Evolutionary conservation across 1,139 yeast species (phyloP).

Genomic region (Lodderomyces parapsilosis): DNA sequence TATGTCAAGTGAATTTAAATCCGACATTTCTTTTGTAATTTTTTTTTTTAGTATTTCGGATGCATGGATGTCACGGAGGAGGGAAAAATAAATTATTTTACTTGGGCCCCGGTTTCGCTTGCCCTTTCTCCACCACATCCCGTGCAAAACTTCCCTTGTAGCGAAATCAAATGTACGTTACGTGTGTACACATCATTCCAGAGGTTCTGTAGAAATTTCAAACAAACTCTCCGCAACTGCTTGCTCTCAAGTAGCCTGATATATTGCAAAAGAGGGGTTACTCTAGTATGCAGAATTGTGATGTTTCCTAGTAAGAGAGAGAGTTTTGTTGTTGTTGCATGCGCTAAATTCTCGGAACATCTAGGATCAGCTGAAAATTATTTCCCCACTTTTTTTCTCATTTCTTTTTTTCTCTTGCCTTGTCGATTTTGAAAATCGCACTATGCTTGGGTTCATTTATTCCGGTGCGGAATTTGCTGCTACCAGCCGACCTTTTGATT

Average conservation of each 20-base stretch:
- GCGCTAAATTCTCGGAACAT: neutral
- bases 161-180: no score
- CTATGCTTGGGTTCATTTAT: neutral
- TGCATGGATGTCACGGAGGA: no score
- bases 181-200: no score
- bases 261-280: neutral
- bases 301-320: neutral
- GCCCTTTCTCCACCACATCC: no score
- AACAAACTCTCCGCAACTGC: no score
- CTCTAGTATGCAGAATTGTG: neutral
- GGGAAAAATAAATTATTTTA: no score
- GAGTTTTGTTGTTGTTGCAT: no score
- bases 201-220: no score
- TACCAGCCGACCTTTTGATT: neutral
- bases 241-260: no score
- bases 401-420: neutral
- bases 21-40: neutral
- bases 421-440: neutral
- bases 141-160: no score
- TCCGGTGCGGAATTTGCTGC: conserved; percentile 2
- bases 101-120: no score
- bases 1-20: neutral
- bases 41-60: no score
- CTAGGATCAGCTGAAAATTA: neutral
- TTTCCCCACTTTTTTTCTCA: neutral